phyloP scores from a whole-genome alignment of 2,329 filamentous ascomycete genomes.

The Aureobasidium sp. region DNA sequence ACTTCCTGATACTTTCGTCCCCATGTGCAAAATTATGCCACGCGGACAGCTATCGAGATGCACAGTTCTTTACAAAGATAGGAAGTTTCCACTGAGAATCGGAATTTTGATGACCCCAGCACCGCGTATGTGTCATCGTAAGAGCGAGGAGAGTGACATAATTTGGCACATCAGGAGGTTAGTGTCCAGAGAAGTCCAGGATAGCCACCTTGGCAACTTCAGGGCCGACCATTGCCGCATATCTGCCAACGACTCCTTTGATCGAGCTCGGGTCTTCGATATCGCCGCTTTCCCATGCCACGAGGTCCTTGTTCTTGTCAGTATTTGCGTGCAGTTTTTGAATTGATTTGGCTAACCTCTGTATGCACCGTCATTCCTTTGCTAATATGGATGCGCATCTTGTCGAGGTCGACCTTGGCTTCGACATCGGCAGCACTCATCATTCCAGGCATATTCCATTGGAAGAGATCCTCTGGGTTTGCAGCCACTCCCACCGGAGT shows the following conservation, averaged over 20 bases:
- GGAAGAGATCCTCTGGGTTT: slow-evolving; percentile 44
- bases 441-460: slow-evolving; percentile 59
- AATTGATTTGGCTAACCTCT: slow-evolving; percentile 5
- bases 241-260: slow-evolving; percentile 57
- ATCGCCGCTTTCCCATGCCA: slow-evolving; percentile 48
- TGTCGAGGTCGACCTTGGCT: slow-evolving; percentile 46
- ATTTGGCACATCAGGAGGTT: no score
- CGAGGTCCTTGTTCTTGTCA: slow-evolving; percentile 34
- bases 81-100: no score
- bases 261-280: slow-evolving; percentile 44
- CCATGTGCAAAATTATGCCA: no score
- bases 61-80: no score
- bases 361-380: slow-evolving; percentile 23
- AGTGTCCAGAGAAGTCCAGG: slow-evolving; percentile 43
- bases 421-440: slow-evolving; percentile 46
- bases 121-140: no score
- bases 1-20: no score
- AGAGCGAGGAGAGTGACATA: no score
- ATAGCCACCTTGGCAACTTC: slow-evolving; percentile 50
- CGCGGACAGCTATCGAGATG: no score
- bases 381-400: slow-evolving; percentile 47
- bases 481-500: slow-evolving; percentile 25
- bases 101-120: no score
- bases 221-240: slow-evolving; percentile 57
- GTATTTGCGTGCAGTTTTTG: no score